Evolutionary conservation across 148 eudicot genomes (phyloP).

Genomic region (Chenopodium berlandieri): DNA sequence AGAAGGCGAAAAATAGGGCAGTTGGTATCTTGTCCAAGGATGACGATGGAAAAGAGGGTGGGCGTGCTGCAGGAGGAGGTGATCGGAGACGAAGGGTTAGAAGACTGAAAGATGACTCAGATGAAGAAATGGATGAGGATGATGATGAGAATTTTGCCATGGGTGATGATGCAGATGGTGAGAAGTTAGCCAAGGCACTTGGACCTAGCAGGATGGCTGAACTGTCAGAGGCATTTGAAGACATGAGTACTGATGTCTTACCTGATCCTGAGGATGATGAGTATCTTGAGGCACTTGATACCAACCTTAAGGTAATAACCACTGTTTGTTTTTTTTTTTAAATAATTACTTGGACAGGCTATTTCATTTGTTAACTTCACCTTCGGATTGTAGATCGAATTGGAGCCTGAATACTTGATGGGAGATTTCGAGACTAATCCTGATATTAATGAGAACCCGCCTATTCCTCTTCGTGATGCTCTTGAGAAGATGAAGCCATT

Average conservation of each 20-base stretch:
- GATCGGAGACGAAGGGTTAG: slow-evolving; percentile 34
- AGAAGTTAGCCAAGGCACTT: slow-evolving; percentile 52
- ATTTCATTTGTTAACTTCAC: slow-evolving; percentile 13
- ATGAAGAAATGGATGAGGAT: slow-evolving; percentile 30
- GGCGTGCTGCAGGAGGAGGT: slow-evolving; percentile 28
- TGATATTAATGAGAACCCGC: slow-evolving; percentile 81
- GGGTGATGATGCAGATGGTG: slow-evolving; percentile 54
- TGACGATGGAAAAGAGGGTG: slow-evolving; percentile 21
- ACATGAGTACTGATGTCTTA: slow-evolving; percentile 42
- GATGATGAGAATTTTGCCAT: slow-evolving; percentile 23
- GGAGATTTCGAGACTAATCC: slow-evolving; percentile 82
- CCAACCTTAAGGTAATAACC: slow-evolving; percentile 55
- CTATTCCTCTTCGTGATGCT: slow-evolving; percentile 78
- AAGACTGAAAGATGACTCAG: slow-evolving; percentile 4
- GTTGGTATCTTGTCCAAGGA: slow-evolving; percentile 27
- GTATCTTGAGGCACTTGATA: slow-evolving; percentile 58
- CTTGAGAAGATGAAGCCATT: slow-evolving; percentile 90
- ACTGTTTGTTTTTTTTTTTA: not conserved
- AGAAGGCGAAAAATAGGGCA: slow-evolving; percentile 35
- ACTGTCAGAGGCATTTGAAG: slow-evolving; percentile 66
- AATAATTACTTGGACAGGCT: not conserved
- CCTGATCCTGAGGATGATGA: slow-evolving; percentile 66
- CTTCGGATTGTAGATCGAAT: slow-evolving; percentile 65
- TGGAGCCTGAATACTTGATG: slow-evolving; percentile 86
- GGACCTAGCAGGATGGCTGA: slow-evolving; percentile 56